Evolutionary conservation across 148 eudicot genomes (phyloP), one percentile per base, ranked within the genome.

Genomic region (Diospyros lotus): DNA sequence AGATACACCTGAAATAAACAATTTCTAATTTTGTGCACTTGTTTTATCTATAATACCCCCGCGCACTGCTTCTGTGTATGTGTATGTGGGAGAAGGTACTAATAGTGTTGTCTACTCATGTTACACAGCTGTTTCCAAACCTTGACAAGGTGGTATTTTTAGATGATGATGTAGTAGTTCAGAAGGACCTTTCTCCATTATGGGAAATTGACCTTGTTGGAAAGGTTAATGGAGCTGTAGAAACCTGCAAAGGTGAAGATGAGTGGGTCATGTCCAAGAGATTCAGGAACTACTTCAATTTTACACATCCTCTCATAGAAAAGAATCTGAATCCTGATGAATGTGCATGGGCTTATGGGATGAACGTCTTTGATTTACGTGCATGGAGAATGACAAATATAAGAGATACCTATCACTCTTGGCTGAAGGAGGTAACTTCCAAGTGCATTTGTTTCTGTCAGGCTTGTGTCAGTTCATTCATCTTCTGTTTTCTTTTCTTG

Each of bases 321-420:
- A 86, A 91, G 77, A 88, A 86, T 75, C 84, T 95, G 83, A 82
- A 95, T 76, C 90, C 99, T 9, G 93, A 91, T 38, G 97, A 93
- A 75, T 95, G 99, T 79, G 99, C 99, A 42, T 95, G 99, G 99
- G 99, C 99, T 61, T 95, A 95, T 80, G 99, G 99, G 73, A 95
- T 95, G 99, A 95, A 95, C 75, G 82, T 95, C 66, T 95, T 95
- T 84, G 99, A 95, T 87, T 82, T 95, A 73, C 88, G 81, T 74
- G 88, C 90, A 58, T 95, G 99, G 99, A 88, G 98, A 79, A 86
- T 80, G 87, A 88, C 97, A 73, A 81, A 83, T 75, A 93, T 95
- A 53, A 85, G 91, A 78, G 94, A 95, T 28, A 91, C 91, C 44
- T 95, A 95, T 80, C 99, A 95, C 73, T 75, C 91, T 56, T 95